Evolutionary conservation across 192 early-diverging fungal genomes (phyloP).

Genomic region (Gaertneriomyces sp.): DNA sequence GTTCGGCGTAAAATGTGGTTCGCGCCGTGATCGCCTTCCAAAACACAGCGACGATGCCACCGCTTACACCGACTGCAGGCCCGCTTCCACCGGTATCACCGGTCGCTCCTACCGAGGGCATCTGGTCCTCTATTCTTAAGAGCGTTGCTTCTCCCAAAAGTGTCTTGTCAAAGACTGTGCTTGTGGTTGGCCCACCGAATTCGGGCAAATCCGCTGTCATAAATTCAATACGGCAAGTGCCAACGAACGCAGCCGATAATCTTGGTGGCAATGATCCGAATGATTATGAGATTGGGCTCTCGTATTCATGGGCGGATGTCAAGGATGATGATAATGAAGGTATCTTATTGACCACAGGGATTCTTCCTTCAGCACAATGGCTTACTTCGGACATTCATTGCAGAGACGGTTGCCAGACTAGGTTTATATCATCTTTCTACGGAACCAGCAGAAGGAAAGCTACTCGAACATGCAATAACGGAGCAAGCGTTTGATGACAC

Average conservation of each 20-base stretch:
- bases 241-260: slow-evolving; percentile 35
- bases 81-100: too few species aligned
- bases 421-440: slow-evolving; percentile 79
- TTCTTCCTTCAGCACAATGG: background rate
- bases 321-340: slow-evolving; percentile 85
- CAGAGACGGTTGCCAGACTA: slow-evolving; percentile 67
- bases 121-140: slow-evolving; percentile 81
- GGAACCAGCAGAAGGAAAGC: slow-evolving; percentile 60
- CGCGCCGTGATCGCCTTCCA: too few species aligned
- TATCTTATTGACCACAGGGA: slow-evolving; percentile 11
- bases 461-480: slow-evolving; percentile 71
- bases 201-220: slow-evolving; percentile 84
- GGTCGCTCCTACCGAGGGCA: slow-evolving; percentile 24
- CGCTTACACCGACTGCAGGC: too few species aligned
- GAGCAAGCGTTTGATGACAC: slow-evolving; percentile 59
- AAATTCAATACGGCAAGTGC: slow-evolving; percentile 48
- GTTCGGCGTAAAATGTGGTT: too few species aligned
- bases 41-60: too few species aligned
- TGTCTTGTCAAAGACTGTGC: slow-evolving; percentile 69
- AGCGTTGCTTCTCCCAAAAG: slow-evolving; percentile 72
- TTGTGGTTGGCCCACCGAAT: slow-evolving; percentile 81
- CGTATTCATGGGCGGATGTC: slow-evolving; percentile 79
- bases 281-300: slow-evolving; percentile 72
- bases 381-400: background rate
- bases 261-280: slow-evolving; percentile 42